Percentiles rank a stretch among this genome's conserved stretches.
These are phyloP conservation scores for Carex cristatella DNA, from an alignment of 176 grass and related monocot genomes.

Conservation along the genomic window DNA sequence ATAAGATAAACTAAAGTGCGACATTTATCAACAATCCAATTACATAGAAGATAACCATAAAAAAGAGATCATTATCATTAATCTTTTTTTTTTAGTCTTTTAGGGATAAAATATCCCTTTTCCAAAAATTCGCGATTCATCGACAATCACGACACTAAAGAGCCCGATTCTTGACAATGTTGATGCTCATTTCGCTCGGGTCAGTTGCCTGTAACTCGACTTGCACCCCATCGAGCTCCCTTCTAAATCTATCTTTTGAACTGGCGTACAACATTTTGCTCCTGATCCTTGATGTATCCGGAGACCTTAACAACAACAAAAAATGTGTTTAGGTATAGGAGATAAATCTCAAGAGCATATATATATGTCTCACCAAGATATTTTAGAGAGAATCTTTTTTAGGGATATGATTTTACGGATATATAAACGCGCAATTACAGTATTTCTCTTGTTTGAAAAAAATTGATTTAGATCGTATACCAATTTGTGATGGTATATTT, in stretches of 20 bases:
- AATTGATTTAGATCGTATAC: too few species aligned
- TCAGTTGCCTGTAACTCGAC: conserved; percentile 30
- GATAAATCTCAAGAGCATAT: neutral
- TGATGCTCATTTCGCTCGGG: conserved; percentile 30
- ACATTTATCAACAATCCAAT: neutral
- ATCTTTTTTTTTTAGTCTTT: neutral
- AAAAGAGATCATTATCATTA: neutral
- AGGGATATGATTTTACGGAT: too few species aligned
- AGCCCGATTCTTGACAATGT: conserved; percentile 20
- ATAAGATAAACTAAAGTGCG: neutral
- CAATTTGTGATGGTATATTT: too few species aligned
- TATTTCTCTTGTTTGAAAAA: too few species aligned
- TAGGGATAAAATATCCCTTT: neutral
- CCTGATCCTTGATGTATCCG: conserved; percentile 26
- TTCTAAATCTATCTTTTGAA: conserved; percentile 37
- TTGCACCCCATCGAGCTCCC: conserved; percentile 30
- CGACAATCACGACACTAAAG: neutral
- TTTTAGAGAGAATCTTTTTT: neutral
- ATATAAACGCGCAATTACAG: too few species aligned
- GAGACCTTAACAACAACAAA: neutral
- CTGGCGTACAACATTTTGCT: conserved; percentile 31
- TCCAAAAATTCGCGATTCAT: neutral
- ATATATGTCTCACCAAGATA: neutral
- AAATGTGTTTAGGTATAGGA: neutral
- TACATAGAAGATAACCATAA: neutral